Base-by-base conservation (phyloP, 306 rosid genomes). In the Glycine latifolia region DNA sequence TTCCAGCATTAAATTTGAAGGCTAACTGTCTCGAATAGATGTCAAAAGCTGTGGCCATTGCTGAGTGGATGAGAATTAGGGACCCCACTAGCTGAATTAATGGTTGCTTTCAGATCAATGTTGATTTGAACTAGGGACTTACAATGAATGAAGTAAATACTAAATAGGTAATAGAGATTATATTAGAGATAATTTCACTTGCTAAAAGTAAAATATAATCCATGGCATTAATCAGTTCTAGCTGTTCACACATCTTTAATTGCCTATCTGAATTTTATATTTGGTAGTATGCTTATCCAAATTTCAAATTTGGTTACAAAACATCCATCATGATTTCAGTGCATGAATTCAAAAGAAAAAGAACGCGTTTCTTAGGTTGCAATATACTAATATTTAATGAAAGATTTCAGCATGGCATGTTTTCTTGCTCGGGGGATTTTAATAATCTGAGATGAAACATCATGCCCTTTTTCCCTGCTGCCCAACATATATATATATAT, bases 51-150 rank as follows among this genome's bases (percentile, higher is more conserved):
- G 65, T 49, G 16, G 26, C 54, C 73, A 50, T 77, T 20, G 10
- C 14, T 12, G 9, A 68, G 69, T 58, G 62, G 61, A 33, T 15
- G 43, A 47, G 83, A 79, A 56, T 56, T 58, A 44, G 50, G 17
- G 70, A 20, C 71, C 48, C 70, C 83, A 46, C 83, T 69, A n/a
- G 37, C 60, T 55, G 33, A 39, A 55, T 37, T 37, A 4, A 43
- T 55, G 15, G 62, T 79, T 79, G 50, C 50, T 58, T 79, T 69
- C 61, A 47, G 3, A 48, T 31, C 16, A 46, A 70, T 31, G 50
- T 56, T 69, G 59, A 44, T 10, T 52, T 78, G 13, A 37, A 76
- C 55, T 12, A 50, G 0, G 17, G 41, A 35, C 16, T 37, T 49
- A n/a, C 15, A 3, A 60, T 26, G 2, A 41, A n/a, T 43, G 33